phyloP scores from a whole-genome alignment of 345 rosid species.

The Brassica cretica region DNA sequence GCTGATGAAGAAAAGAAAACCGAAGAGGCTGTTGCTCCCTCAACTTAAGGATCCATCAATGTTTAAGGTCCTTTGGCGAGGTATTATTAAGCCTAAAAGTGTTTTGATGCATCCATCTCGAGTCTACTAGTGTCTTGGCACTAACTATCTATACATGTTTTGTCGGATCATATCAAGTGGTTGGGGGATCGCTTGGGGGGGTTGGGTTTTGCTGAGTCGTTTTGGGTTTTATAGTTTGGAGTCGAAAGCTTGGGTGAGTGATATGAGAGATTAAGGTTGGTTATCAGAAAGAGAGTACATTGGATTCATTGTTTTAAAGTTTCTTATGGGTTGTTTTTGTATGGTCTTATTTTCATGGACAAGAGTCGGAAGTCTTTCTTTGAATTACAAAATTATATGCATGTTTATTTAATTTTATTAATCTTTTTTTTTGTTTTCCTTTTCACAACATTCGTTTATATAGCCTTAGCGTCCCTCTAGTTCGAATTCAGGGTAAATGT shows the following conservation, averaged over 20 bases:
- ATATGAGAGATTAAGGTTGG: constrained; percentile 14
- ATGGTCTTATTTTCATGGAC: constrained; percentile 30
- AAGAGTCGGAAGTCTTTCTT: constrained; percentile 7
- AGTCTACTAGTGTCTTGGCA: constrained; percentile 31
- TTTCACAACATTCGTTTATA: no score
- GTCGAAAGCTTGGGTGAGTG: constrained; percentile 18
- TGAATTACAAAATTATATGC: no score
- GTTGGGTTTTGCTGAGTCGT: constrained; percentile 28
- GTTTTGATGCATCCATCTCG: constrained; percentile 28
- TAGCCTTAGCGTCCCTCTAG: no score
- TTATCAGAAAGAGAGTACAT: constrained; percentile 22
- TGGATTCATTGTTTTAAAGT: constrained; percentile 20
- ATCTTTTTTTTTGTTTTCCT: no score
- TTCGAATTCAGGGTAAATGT: no score
- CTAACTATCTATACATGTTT: constrained; percentile 26
- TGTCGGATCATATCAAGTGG: constrained; percentile 29
- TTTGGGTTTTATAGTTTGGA: constrained; percentile 33
- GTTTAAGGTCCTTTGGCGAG: constrained; percentile 23
- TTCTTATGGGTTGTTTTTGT: constrained; percentile 15
- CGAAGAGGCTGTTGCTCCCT: constrained; percentile 46
- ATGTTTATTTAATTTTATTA: no score
- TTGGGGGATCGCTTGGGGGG: constrained; percentile 36
- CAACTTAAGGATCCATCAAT: constrained; percentile 41
- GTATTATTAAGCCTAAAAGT: constrained; percentile 25
- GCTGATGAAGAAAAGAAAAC: constrained; percentile 51